phyloP scores from a whole-genome alignment of 2,329 filamentous ascomycete species.

The Phaeosphaeriaceae sp. region DNA sequence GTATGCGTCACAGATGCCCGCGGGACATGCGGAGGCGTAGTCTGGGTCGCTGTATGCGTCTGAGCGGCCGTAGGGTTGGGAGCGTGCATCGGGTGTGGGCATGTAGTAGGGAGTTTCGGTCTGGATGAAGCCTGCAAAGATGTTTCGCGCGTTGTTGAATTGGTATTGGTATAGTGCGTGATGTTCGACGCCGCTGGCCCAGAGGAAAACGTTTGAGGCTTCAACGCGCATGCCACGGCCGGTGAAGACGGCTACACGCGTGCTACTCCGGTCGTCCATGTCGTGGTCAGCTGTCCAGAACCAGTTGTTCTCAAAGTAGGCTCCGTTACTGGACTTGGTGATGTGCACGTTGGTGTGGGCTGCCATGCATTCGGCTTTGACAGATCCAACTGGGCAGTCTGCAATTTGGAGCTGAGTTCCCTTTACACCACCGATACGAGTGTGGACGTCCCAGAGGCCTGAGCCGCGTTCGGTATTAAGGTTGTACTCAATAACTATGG shows the following conservation, averaged over 20 bases:
- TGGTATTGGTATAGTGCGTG: constrained; percentile 80
- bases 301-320: constrained; percentile 91
- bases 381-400: constrained; percentile 73
- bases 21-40: constrained; percentile 58
- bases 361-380: constrained; percentile 70
- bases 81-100: constrained; percentile 75
- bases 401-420: constrained; percentile 80
- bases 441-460: constrained; percentile 87
- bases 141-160: constrained; percentile 74
- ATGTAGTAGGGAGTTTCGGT: constrained; percentile 89
- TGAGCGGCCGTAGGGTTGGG: constrained; percentile 63
- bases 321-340: constrained; percentile 60
- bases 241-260: constrained; percentile 82
- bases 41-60: constrained; percentile 69
- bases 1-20: constrained; percentile 57
- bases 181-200: constrained; percentile 72
- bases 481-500: constrained; percentile 77
- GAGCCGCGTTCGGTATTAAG: constrained; percentile 57
- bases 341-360: constrained; percentile 65
- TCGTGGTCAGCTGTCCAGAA: constrained; percentile 92
- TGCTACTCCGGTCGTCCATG: constrained; percentile 76
- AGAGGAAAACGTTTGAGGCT: constrained; percentile 56
- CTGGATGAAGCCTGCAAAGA: constrained; percentile 86
- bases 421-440: constrained; percentile 80
- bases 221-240: constrained; percentile 84